These are phyloP conservation scores for Penicillium argentinense DNA, from an alignment of 495 filamentous ascomycete genomes.

Conservation along the genomic window DNA sequence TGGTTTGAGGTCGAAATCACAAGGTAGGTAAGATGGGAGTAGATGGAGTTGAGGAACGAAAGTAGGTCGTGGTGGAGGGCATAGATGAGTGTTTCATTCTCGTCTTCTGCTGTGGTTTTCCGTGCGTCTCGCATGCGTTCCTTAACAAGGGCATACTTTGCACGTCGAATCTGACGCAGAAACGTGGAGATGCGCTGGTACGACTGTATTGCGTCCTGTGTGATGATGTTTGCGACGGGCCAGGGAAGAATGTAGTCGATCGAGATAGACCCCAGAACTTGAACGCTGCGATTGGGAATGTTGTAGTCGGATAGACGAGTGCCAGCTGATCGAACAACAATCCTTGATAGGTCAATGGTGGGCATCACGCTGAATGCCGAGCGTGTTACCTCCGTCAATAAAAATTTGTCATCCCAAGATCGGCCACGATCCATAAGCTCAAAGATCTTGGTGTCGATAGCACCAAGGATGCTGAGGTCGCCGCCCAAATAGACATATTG, in stretches of 20 bases:
- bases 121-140: slow-evolving; percentile 43
- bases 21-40: slow-evolving; percentile 71
- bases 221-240: slow-evolving; percentile 83
- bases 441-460: slow-evolving; percentile 70
- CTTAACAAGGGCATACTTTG: slow-evolving; percentile 65
- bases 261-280: slow-evolving; percentile 54
- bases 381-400: slow-evolving; percentile 76
- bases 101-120: slow-evolving; percentile 2
- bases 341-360: slow-evolving; percentile 55
- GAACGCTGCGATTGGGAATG: slow-evolving; percentile 39
- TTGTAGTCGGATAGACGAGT: slow-evolving; percentile 10
- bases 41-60: slow-evolving; percentile 74
- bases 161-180: slow-evolving; percentile 72
- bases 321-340: slow-evolving; percentile 51
- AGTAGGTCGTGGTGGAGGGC: slow-evolving; percentile 70
- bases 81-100: slow-evolving; percentile 52
- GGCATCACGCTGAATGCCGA: slow-evolving; percentile 56
- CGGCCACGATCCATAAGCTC: slow-evolving; percentile 68
- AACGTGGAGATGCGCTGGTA: slow-evolving; percentile 75
- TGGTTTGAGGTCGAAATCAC: slow-evolving; percentile 61
- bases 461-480: slow-evolving; percentile 62
- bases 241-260: slow-evolving; percentile 70
- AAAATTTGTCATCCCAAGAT: slow-evolving; percentile 80
- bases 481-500: slow-evolving; percentile 70
- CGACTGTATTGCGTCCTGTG: slow-evolving; percentile 52